Conservation (phyloP, 305 asterid genomes). For the Fraxinus greggii region DNA sequence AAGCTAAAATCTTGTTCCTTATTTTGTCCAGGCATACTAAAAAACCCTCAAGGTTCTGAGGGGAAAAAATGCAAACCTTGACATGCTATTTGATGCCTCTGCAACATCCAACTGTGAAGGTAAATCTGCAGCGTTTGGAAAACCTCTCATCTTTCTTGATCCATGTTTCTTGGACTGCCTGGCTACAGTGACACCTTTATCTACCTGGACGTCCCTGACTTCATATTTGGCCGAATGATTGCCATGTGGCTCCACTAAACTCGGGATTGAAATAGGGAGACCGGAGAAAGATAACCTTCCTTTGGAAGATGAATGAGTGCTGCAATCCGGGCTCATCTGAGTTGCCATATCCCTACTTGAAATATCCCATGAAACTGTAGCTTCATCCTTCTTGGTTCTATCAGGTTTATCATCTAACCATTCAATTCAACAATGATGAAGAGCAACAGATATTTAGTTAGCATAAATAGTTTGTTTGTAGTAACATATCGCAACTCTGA, state of each 20-base stretch:
- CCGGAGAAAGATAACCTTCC: slow-evolving; percentile 49
- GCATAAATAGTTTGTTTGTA: not conserved
- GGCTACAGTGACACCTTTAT: slow-evolving; percentile 55
- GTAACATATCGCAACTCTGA: not conserved
- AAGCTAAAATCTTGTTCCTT: not conserved
- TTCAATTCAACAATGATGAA: slow-evolving; percentile 2
- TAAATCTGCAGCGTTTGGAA: slow-evolving; percentile 25
- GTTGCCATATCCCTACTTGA: slow-evolving; percentile 77
- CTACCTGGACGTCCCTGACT: slow-evolving; percentile 86
- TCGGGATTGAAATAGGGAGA: slow-evolving; percentile 34
- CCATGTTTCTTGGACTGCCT: slow-evolving; percentile 41
- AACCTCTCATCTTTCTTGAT: slow-evolving; percentile 33
- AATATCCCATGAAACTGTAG: slow-evolving; percentile 28
- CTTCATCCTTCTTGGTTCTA: slow-evolving; percentile 42
- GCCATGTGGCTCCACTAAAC: slow-evolving; percentile 21
- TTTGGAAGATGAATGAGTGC: slow-evolving; percentile 56
- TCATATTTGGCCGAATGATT: slow-evolving; percentile 42
- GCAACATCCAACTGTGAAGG: slow-evolving; percentile 48
- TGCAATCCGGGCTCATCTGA: slow-evolving; percentile 81
- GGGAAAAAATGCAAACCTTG: slow-evolving; percentile 36
- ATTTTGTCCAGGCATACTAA: not conserved
- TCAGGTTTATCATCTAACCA: slow-evolving; percentile 43
- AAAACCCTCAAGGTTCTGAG: not conserved
- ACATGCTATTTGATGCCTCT: slow-evolving; percentile 38
- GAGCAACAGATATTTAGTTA: not conserved